Evolutionary conservation across 2,329 filamentous ascomycete species (phyloP).

Genomic region (Arthrobotrys conoides): DNA sequence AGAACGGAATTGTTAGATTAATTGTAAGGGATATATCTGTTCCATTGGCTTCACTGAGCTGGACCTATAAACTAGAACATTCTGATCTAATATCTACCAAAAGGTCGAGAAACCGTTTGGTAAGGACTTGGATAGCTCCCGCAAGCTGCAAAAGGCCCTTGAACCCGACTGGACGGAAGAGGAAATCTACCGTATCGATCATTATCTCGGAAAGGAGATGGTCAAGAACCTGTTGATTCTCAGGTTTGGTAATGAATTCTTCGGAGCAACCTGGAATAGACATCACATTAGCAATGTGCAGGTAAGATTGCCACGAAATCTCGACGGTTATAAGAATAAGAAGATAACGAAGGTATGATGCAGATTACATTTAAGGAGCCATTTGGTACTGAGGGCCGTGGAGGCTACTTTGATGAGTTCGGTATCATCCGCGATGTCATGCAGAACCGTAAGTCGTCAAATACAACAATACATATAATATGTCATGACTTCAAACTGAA

Average conservation of each 20-base stretch:
- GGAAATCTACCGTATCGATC: constrained; percentile 98
- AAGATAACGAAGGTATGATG: constrained; percentile 37
- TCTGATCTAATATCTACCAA: constrained; percentile 66
- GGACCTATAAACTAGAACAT: too few relatives aligned
- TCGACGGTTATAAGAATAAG: constrained; percentile 65
- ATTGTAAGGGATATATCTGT: constrained; percentile 76
- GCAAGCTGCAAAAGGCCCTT: constrained; percentile 92
- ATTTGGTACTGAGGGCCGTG: constrained; percentile 96
- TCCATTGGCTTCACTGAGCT: background rate
- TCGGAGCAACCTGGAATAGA: constrained; percentile 98
- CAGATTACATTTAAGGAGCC: constrained; percentile 98
- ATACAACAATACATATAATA: background rate
- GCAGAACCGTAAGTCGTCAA: constrained; percentile 83
- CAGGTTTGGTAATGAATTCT: constrained; percentile 98
- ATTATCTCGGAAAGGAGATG: constrained; percentile 99
- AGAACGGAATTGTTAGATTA: constrained; percentile 89
- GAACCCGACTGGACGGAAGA: constrained; percentile 99
- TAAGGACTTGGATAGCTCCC: constrained; percentile 93
- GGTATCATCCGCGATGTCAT: constrained; percentile 99
- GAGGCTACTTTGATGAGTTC: constrained; percentile 99
- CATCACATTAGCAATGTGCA: constrained; percentile 99
- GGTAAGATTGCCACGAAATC: constrained; percentile 62
- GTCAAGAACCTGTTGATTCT: constrained; percentile 99
- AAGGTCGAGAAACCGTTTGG: constrained; percentile 99
- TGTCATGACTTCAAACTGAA: background rate